Conservation (phyloP, 495 filamentous ascomycete genomes). For the Pyrenula massariospora region DNA sequence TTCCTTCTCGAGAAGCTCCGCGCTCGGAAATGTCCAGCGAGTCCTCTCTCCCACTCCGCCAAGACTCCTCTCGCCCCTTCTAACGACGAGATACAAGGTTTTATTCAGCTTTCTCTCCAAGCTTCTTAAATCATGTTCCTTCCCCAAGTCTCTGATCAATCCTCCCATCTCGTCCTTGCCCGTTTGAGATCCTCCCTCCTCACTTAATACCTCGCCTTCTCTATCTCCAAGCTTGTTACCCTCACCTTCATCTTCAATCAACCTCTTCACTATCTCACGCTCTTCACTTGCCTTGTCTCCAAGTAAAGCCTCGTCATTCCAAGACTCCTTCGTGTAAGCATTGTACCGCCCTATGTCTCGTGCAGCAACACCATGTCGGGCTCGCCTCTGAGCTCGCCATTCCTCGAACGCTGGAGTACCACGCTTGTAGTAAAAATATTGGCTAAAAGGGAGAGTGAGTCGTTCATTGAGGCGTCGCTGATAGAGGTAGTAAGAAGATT, state of each 20-base stretch:
- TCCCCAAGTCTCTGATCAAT: not conserved
- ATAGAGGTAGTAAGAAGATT: slow-evolving; percentile 89
- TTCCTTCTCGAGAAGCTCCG: slow-evolving; percentile 53
- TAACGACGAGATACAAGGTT: slow-evolving; percentile 78
- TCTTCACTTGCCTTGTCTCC: slow-evolving; percentile 50
- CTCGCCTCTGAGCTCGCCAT: slow-evolving; percentile 76
- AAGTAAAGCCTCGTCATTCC: slow-evolving; percentile 88
- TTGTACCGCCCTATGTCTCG: slow-evolving; percentile 82
- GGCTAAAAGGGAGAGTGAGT: slow-evolving; percentile 74
- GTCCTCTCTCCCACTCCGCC: slow-evolving; percentile 34
- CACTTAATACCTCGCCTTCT: slow-evolving; percentile 47
- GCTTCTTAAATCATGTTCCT: slow-evolving; percentile 46
- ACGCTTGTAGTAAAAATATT: slow-evolving; percentile 92
- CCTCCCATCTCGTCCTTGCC: slow-evolving; percentile 56
- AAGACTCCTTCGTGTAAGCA: slow-evolving; percentile 62
- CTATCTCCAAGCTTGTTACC: slow-evolving; percentile 36
- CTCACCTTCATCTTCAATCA: slow-evolving; percentile 68
- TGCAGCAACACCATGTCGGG: slow-evolving; percentile 56
- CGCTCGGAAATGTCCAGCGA: slow-evolving; percentile 70
- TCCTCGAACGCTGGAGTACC: slow-evolving; percentile 75
- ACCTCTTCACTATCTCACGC: slow-evolving; percentile 46
- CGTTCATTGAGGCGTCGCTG: slow-evolving; percentile 95
- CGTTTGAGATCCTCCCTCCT: slow-evolving; percentile 34
- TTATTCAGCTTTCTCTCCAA: slow-evolving; percentile 64
- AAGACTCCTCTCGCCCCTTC: slow-evolving; percentile 22